Conservation (phyloP, 352 stramenopile genomes). For the Globisporangium iwayamae region DNA sequence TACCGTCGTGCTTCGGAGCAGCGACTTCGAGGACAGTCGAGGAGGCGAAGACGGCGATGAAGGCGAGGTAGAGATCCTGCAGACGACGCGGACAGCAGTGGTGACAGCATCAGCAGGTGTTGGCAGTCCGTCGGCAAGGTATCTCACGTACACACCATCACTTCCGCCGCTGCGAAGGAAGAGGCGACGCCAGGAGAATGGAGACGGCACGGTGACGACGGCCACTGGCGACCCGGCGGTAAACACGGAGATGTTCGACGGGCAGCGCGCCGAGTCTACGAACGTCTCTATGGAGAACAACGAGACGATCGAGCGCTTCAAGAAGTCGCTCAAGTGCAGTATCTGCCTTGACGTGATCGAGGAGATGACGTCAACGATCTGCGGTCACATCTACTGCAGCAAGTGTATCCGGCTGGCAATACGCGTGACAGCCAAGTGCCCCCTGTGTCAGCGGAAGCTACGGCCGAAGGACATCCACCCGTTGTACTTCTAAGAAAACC, state of each 20-base stretch:
- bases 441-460: conserved; percentile 63
- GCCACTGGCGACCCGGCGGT: neutral
- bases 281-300: conserved; percentile 69
- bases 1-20: neutral
- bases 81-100: conserved; percentile 1
- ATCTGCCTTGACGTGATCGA: conserved; percentile 77
- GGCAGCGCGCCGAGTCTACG: conserved; percentile 56
- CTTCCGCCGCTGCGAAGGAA: conserved; percentile 32
- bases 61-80: conserved; percentile 62
- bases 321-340: conserved; percentile 74
- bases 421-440: conserved; percentile 65
- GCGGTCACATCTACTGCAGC: conserved; percentile 79
- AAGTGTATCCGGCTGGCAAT: conserved; percentile 71
- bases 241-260: conserved; percentile 28
- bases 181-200: conserved; percentile 28
- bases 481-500: conserved; percentile 65
- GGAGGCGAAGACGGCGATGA: conserved; percentile 11
- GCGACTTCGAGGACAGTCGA: neutral
- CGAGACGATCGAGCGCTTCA: conserved; percentile 75
- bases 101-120: neutral
- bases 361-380: conserved; percentile 79
- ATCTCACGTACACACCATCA: conserved; percentile 18
- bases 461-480: conserved; percentile 67
- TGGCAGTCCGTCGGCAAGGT: conserved; percentile 14
- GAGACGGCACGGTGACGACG: neutral